Conservation (phyloP, 31 red algal species). For the Asparagopsis taxiformis region DNA sequence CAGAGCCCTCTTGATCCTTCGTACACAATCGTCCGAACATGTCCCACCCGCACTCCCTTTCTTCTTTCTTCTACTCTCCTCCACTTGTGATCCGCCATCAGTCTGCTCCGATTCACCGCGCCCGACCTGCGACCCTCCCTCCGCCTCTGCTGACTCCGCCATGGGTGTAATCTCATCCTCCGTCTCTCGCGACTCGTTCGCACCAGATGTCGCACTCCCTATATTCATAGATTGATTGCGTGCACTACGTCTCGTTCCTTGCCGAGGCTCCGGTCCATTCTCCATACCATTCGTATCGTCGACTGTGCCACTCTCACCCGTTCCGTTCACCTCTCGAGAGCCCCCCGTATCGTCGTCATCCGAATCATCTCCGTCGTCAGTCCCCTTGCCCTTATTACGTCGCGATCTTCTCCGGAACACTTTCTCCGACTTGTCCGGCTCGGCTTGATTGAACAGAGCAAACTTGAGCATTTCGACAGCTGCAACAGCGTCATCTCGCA, state of each 20-base stretch:
- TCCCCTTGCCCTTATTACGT: constrained; percentile 17
- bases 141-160: not conserved
- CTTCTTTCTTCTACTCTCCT: not conserved
- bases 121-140: not conserved
- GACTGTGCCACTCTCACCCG: not conserved
- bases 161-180: not conserved
- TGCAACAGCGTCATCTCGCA: constrained; percentile 56
- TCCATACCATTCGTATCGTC: not conserved
- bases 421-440: constrained; percentile 58
- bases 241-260: not conserved
- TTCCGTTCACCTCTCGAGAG: constrained; percentile 12
- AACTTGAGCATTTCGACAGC: constrained; percentile 82
- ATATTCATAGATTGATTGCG: not conserved
- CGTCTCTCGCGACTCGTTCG: not conserved
- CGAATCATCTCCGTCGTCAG: constrained; percentile 20
- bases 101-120: not conserved
- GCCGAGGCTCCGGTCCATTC: not conserved
- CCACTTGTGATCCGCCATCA: not conserved
- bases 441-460: constrained; percentile 88
- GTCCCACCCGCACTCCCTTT: not conserved
- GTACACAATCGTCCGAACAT: not conserved
- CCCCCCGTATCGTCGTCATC: constrained; percentile 8
- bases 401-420: constrained; percentile 51
- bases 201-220: not conserved
- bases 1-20: not conserved